Evolutionary conservation across 2,329 filamentous ascomycete species (phyloP), one percentile per base, ranked within the genome.

Genomic region (Talaromyces albobiverticillius): DNA sequence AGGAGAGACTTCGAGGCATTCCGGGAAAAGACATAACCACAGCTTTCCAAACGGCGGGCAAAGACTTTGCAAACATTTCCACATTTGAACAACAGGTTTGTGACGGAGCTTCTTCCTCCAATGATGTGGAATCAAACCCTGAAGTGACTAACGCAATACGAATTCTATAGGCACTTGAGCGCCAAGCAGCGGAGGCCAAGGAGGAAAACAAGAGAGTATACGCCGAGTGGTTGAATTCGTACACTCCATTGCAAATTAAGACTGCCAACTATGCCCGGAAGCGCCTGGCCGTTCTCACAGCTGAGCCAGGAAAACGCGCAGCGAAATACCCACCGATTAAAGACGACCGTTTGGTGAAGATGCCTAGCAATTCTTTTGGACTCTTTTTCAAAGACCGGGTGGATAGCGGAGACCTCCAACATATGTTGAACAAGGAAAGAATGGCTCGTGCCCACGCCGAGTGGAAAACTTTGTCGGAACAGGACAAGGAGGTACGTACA

Each of bases 241-340:
- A 84, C 62, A 81, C 81, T 1, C 78, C 82, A 9, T 71, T 80
- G 4, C 66, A 85, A 62, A 86, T 88, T 60, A 72, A 71, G 43
- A 55, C 73, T 3, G 85, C 85, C 54, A 88, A 88, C 65, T 63
- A 59, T 10, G 85, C 85, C 10, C 81, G 85, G 34, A 55, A 36
- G 25, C 59, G 50, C n/a, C 65, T 77, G 8, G 51, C 53, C 1
- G 62, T 56, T 23, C 57, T 70, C 45, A 60, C 53, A 10, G 36
- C 59, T 3, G 62, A 62, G 42, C 50, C 46, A 34, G 26, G 47
- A 13, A 58, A 53, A 40, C 56, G 59, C 23, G 23, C 36, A 40
- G 23, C 43, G 13, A 57, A 53, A 41, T 29, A 52, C 8, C 23
- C 14, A 1, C 46, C 48, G 6, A 75, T 87, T 51, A 57, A 70